Base-by-base conservation (phyloP, 176 grass and related monocot species). In the Echinochloa phyllopogon region DNA sequence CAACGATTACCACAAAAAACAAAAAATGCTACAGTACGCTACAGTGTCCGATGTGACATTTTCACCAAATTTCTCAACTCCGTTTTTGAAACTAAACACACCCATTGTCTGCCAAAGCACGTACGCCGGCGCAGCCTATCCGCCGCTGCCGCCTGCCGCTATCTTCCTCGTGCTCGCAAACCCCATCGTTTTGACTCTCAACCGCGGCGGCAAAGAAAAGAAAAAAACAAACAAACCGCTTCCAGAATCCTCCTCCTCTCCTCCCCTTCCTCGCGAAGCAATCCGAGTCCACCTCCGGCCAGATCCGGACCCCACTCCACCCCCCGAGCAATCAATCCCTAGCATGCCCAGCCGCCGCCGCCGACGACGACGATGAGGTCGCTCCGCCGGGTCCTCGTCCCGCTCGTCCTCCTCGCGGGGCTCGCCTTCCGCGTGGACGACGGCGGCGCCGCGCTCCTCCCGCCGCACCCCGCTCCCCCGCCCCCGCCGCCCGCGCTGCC, bases 341-440 rank as follows among this genome's bases (percentile, higher is more conserved):
- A 90, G 24, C 68, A 87, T 87, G 89, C 89, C 51, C 68, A 50
- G 51, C 51, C 73, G 72, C 72, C 41, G 85, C 11, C 39, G 44
- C n/a, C n/a, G n/a, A n/a, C n/a, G n/a, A n/a, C n/a, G 62, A 1
- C 66, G 67, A 64, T 68, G 75, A 84, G 80, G 80, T 74, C 75
- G 29, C 69, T 90, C 59, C 85, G 80, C 42, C 84, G 74, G 20
- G 67, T 80, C 60, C 59, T 90, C 80, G 41, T 91, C 23, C 80
- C 69, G 50, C 80, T 84, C 24, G 84, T 91, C 75, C 75, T 91
- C 80, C 79, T 91, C 1, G 25, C 80, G 43, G 80, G 88, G 17
- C 40, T 90, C 66, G 79, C 74, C 49, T 67, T 74, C 79, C 84
- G 66, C 49, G 88, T 87, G 43, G 89, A 87, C 50, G 80, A 48